phyloP scores from a whole-genome alignment of 345 rosid genomes.

The Nephelium lappaceum region DNA sequence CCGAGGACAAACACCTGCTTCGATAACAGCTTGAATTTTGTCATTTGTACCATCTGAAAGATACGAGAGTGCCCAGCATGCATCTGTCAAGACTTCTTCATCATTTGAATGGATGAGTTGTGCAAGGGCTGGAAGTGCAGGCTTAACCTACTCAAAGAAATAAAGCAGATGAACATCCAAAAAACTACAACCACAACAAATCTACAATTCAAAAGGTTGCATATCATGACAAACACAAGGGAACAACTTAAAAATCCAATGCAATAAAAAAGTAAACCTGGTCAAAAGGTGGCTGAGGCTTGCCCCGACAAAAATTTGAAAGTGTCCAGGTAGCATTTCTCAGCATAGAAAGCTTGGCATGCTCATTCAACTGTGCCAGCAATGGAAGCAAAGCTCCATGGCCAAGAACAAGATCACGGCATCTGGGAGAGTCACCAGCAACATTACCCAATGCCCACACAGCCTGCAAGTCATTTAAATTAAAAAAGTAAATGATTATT shows the following conservation, averaged over 20 bases:
- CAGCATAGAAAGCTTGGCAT: conserved; percentile 77
- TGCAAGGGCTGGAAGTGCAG: conserved; percentile 76
- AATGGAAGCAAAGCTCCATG: conserved; percentile 65
- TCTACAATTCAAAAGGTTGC: not conserved
- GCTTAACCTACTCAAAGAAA: conserved; percentile 51
- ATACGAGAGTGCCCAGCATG: conserved; percentile 86
- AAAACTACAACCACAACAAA: not conserved
- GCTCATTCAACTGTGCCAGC: conserved; percentile 64
- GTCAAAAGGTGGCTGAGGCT: conserved; percentile 75
- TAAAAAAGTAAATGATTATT: not conserved
- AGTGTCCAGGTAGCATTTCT: conserved; percentile 93
- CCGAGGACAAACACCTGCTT: conserved; percentile 71
- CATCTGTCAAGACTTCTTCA: conserved; percentile 86
- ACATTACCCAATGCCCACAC: conserved; percentile 93
- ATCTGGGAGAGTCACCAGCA: conserved; percentile 88
- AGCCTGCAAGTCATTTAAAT: conserved; percentile 41
- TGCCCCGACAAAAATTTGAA: conserved; percentile 85
- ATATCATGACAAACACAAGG: not conserved
- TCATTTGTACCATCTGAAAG: conserved; percentile 84
- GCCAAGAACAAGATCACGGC: conserved; percentile 74
- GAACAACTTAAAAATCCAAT: conserved; percentile 18
- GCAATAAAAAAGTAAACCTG: conserved; percentile 46
- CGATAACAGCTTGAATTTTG: conserved; percentile 76
- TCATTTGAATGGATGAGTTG: conserved; percentile 69
- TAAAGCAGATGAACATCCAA: not conserved